Evolutionary conservation across 2,329 filamentous ascomycete species (phyloP).

Genomic region (Pyricularia sp.): DNA sequence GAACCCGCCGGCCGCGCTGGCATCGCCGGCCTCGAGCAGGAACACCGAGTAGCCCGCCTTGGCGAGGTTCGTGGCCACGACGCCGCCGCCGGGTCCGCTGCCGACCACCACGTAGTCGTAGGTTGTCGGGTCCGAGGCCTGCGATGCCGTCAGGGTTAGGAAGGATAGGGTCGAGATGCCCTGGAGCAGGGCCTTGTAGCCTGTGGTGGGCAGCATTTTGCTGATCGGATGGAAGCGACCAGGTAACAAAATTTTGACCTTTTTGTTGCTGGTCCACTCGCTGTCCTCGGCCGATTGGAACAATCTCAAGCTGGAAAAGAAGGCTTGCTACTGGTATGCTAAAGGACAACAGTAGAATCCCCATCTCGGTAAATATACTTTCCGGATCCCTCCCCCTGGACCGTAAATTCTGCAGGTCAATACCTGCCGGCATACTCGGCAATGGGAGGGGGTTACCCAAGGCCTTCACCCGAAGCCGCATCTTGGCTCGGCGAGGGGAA

Average conservation of each 20-base stretch:
- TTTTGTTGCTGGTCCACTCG: too few relatives aligned
- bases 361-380: background rate
- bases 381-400: background rate
- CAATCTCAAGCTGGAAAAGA: too few relatives aligned
- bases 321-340: too few relatives aligned
- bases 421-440: background rate
- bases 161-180: background rate
- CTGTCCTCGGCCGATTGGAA: too few relatives aligned
- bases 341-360: background rate
- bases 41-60: conserved; percentile 42
- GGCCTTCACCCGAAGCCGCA: background rate
- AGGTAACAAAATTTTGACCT: too few relatives aligned
- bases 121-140: background rate
- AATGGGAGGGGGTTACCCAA: background rate
- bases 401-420: background rate
- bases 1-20: conserved; percentile 34
- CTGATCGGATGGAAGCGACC: too few relatives aligned
- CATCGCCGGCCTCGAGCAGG: conserved; percentile 43
- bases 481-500: background rate
- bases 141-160: background rate
- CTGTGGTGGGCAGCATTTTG: background rate
- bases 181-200: background rate
- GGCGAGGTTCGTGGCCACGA: conserved; percentile 40
- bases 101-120: conserved; percentile 49
- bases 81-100: conserved; percentile 40